Base-by-base conservation (phyloP, 2,329 filamentous ascomycete species). In the Pseudogymnoascus sp. region DNA sequence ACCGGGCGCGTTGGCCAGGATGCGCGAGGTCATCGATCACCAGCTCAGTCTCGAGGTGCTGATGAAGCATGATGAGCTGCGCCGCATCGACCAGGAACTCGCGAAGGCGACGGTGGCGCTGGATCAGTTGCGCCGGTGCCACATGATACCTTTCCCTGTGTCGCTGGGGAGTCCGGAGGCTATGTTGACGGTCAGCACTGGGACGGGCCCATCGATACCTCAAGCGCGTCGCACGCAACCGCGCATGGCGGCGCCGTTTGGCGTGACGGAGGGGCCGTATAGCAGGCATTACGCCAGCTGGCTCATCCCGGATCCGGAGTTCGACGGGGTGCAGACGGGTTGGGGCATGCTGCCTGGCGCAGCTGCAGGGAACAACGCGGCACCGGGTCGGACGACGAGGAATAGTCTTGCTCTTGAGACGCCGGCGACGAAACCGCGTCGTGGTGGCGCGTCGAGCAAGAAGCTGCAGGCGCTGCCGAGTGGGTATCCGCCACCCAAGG, bases 231-330 rank as follows among this genome's bases (percentile, higher is more conserved):
- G 86, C 69, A 80, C 84, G 65, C 80, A 86, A 68, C 90, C 92
- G 64, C 80, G 84, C 70, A 91, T 90, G 80, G 90, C 92, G 38
- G 85, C 94, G 50, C 90, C 94, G 2, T 96, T 92, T 80, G 93
- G 93, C 68, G 91, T 97, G 63, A 86, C 87, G 14, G 91, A 97
- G 70, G 94, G 94, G 10, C 92, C 94, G 2, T 97, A 97, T 76
- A 88, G 92, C 65, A 87, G 92, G 69, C 94, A 97, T 77, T 97
- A 97, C 76, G 87, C 91, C 73, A 91, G 90, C 79, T 99, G 94
- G 94, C 84, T 99, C 68, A 87, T 97, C 65, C 90, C 90, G 61
- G 92, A 97, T 75, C 84, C 89, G 63, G 84, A 84, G 59, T 97
- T 97, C 75, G 93, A 97, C 74, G 89, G 88, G 64, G 69, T 69